These are phyloP conservation scores for Didymella glomerata DNA, from an alignment of 2,329 filamentous ascomycete species.

Conservation along the genomic window DNA sequence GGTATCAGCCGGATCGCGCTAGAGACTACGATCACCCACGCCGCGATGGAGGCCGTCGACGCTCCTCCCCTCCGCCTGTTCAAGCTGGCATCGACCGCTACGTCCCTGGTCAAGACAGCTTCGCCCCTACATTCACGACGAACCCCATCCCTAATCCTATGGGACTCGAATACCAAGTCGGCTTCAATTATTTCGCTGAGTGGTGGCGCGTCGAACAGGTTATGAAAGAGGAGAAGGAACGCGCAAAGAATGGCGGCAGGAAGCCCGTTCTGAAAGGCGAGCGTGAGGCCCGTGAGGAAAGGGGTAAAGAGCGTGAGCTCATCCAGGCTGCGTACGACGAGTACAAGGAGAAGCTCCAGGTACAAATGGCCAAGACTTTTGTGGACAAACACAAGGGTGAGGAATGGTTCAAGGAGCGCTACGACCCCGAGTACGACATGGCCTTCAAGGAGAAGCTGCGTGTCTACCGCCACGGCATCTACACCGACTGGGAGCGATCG, in stretches of 20 bases:
- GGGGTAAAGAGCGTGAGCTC: conserved; percentile 78
- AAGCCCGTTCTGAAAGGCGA: conserved; percentile 70
- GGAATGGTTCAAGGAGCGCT: conserved; percentile 98
- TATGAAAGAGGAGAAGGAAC: conserved; percentile 83
- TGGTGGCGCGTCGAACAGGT: conserved; percentile 86
- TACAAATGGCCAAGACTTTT: conserved; percentile 84
- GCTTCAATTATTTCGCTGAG: conserved; percentile 85
- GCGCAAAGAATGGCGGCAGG: conserved; percentile 72
- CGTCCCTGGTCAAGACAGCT: conserved; percentile 74
- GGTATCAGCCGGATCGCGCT: conserved; percentile 76
- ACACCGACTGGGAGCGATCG: conserved; percentile 88
- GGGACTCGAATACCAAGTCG: conserved; percentile 78
- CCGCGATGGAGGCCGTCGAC: conserved; percentile 69
- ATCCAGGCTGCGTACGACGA: conserved; percentile 75
- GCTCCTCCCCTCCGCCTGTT: conserved; percentile 66
- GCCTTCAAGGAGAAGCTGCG: conserved; percentile 77
- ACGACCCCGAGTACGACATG: conserved; percentile 82
- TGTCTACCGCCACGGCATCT: conserved; percentile 79
- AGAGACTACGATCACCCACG: conserved; percentile 72
- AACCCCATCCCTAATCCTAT: conserved; percentile 79
- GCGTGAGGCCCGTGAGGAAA: conserved; percentile 74
- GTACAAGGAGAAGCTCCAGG: conserved; percentile 71
- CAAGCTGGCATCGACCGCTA: conserved; percentile 83
- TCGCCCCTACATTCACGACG: conserved; percentile 59
- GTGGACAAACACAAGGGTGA: conserved; percentile 92